Evolutionary conservation across 768 basidiomycete genomes (phyloP).

Genomic region (Tricholoma sp.): DNA sequence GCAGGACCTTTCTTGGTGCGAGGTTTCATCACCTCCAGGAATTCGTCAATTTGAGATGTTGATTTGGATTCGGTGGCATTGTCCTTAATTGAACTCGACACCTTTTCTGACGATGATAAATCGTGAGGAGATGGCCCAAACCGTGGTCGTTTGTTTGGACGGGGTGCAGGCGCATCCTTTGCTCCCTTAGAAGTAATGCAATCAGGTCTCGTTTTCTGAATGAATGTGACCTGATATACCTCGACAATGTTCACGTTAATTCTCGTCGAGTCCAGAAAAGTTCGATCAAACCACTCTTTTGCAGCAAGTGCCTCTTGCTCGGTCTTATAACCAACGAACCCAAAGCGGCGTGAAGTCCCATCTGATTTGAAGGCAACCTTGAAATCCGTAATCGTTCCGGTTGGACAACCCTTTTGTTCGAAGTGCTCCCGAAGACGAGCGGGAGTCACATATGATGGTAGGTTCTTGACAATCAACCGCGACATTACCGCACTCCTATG

Average conservation of each 20-base stretch:
- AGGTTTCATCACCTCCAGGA: slow-evolving; percentile 71
- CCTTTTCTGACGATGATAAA: slow-evolving; percentile 4
- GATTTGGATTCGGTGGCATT: slow-evolving; percentile 20
- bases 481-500: slow-evolving; percentile 51
- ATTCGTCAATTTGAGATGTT: slow-evolving; percentile 54
- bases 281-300: slow-evolving; percentile 78
- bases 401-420: slow-evolving; percentile 51
- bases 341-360: slow-evolving; percentile 82
- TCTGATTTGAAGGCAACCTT: slow-evolving; percentile 73
- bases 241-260: slow-evolving; percentile 74
- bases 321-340: slow-evolving; percentile 88
- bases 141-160: slow-evolving; percentile 67
- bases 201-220: not conserved
- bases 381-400: slow-evolving; percentile 77
- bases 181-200: slow-evolving; percentile 41
- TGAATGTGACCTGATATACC: slow-evolving; percentile 38
- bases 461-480: slow-evolving; percentile 77
- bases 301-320: slow-evolving; percentile 69
- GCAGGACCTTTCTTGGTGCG: slow-evolving; percentile 50
- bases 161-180: slow-evolving; percentile 60
- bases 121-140: slow-evolving; percentile 30
- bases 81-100: slow-evolving; percentile 6
- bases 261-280: slow-evolving; percentile 75
- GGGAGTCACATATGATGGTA: slow-evolving; percentile 65
- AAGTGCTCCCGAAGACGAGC: slow-evolving; percentile 65